Evolutionary conservation across 1,139 yeast genomes (phyloP), one percentile per base, ranked within the genome.

Genomic region (Debaryomycetaceae sp.): DNA sequence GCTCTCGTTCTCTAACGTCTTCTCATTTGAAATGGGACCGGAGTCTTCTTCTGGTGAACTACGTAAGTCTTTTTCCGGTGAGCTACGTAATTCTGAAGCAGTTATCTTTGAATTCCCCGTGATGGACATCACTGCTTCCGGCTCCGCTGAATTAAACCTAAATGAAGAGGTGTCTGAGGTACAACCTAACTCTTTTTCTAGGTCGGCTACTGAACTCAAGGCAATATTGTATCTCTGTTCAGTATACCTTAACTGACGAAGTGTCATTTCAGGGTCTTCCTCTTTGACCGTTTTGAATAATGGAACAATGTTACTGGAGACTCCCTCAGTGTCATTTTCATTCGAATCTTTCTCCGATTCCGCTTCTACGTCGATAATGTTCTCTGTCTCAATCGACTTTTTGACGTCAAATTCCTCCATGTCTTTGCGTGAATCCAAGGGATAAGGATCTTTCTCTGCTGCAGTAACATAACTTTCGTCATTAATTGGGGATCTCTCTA

Each of bases 201-300:
- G 56, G 22, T 63, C 65, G 0, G 56, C 56, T 11, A 69, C 66
- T 1, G 75, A 63, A 34, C 55, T 54, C 37, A 73, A 58, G 42
- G 60, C 61, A 23, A 73, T 53, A 30, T 69, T 56, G 48, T 56
- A 72, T 42, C 60, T 69, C 37, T 53, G 50, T 45, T 71, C 75
- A 0, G 70, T 64, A 24, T 59, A 62, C 40, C 57, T 59, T 34
- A 73, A 59, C 34, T 66, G 56, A 27, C 53, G 45, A 34, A 73
- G 55, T 2, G 62, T 57, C 0, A 46, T 58, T 41, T 63, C 64
- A 1, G 75, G 73, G 6, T 60, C 58, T 45, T 72, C 76, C 17
- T 56, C 58, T 31, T 50, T 44, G 5, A 72, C 55, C 0, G 75
- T 65, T 44, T 54, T 63, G 56, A 72, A 72, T 0, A 62, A 42